phyloP scores from a whole-genome alignment of 2,329 filamentous ascomycete species.

The Exserohilum turcica region DNA sequence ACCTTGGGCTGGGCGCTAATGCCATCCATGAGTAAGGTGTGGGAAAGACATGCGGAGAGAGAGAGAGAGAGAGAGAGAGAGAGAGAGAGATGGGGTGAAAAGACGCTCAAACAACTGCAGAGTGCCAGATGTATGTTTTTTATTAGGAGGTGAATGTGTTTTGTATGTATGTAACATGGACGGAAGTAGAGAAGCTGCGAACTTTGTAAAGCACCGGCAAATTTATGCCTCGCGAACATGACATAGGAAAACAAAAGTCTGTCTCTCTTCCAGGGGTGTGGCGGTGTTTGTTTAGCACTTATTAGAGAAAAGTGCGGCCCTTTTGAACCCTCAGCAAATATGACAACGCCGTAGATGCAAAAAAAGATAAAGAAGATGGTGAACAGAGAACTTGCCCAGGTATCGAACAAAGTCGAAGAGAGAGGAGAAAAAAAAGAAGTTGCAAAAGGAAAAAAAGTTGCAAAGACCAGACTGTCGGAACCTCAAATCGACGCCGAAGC shows the following conservation, averaged over 20 bases:
- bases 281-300: no score
- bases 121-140: no score
- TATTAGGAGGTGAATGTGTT: neutral
- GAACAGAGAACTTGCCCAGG: conserved; percentile 11
- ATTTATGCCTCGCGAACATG: conserved; percentile 1
- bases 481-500: conserved; percentile 7
- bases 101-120: no score
- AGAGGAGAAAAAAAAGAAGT: conserved; percentile 8
- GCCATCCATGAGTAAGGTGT: no score
- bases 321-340: neutral
- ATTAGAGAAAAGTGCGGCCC: neutral
- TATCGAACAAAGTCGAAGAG: conserved; percentile 14
- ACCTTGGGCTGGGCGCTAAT: no score
- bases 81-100: no score
- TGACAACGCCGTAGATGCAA: conserved; percentile 16
- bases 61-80: no score
- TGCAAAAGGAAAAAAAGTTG: conserved; percentile 6
- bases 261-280: neutral
- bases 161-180: neutral
- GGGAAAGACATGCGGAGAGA: no score
- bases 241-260: conserved; percentile 2
- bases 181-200: neutral
- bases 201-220: neutral
- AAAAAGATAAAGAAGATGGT: conserved; percentile 7
- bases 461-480: conserved; percentile 14